phyloP scores from a whole-genome alignment of 2,329 filamentous ascomycete genomes.

The Xylariaceae sp. region DNA sequence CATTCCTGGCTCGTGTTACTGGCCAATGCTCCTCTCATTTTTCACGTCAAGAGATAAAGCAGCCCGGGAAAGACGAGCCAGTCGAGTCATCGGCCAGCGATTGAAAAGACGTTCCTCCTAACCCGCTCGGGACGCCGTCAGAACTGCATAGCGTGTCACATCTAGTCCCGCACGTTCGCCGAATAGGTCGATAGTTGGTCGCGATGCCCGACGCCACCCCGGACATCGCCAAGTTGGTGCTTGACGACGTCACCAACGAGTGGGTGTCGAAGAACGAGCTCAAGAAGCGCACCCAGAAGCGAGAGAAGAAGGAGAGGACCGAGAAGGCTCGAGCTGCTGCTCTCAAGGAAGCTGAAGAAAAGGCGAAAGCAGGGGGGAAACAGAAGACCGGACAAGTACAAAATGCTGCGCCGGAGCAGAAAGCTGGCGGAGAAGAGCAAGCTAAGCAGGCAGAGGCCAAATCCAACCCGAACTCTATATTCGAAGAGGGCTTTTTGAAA shows the following conservation, averaged over 20 bases:
- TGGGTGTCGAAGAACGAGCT: conserved; percentile 60
- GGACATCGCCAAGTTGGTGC: conserved; percentile 51
- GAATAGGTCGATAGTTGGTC: background rate
- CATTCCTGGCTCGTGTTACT: conserved; percentile 8
- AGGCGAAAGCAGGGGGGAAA: too few relatives aligned
- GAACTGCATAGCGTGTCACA: background rate
- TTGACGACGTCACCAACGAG: conserved; percentile 60
- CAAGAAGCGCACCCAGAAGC: conserved; percentile 55
- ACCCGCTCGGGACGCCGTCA: background rate
- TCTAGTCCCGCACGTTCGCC: background rate
- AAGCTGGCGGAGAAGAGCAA: too few relatives aligned
- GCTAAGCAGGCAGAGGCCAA: conserved; percentile 41
- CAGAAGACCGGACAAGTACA: too few relatives aligned
- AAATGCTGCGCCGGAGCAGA: too few relatives aligned
- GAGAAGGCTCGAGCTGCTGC: conserved; percentile 43
- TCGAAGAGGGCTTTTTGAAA: conserved; percentile 71
- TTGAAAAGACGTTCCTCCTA: background rate
- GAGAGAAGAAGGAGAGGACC: conserved; percentile 50
- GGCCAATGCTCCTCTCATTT: conserved; percentile 5
- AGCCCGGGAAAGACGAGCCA: background rate
- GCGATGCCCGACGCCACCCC: conserved; percentile 34
- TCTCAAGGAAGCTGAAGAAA: conserved; percentile 31
- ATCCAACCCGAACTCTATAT: conserved; percentile 62
- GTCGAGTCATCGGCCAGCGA: background rate
- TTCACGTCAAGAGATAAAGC: background rate